Evolutionary conservation across 2,329 filamentous ascomycete species (phyloP).

Genomic region (Hymenoscyphus fructigenus): DNA sequence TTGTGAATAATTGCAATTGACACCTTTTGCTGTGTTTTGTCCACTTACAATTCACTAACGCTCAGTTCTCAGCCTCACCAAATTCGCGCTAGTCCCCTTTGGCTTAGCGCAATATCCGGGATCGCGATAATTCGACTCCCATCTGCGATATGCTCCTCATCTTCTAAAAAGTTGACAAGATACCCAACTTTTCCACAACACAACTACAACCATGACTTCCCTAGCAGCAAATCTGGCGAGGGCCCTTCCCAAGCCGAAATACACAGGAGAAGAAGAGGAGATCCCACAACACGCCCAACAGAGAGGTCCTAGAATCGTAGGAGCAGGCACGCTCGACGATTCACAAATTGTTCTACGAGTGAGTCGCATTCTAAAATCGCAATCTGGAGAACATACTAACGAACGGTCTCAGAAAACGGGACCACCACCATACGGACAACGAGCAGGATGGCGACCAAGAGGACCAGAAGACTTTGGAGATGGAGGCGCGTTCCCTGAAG

Average conservation of each 20-base stretch:
- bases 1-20: neutral
- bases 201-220: constrained; percentile 55
- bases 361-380: constrained; percentile 26
- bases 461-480: constrained; percentile 90
- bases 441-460: constrained; percentile 87
- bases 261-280: constrained; percentile 87
- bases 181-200: constrained; percentile 11
- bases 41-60: neutral
- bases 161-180: constrained; percentile 15
- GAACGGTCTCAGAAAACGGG: constrained; percentile 61
- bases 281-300: constrained; percentile 68
- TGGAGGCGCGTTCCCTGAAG: constrained; percentile 93
- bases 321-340: constrained; percentile 76
- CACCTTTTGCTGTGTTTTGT: neutral
- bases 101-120: constrained; percentile 11
- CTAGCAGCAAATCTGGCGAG: constrained; percentile 71
- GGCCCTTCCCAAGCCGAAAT: constrained; percentile 85
- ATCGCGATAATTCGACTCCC: constrained; percentile 22
- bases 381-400: constrained; percentile 20
- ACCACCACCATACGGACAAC: constrained; percentile 83
- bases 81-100: constrained; percentile 16
- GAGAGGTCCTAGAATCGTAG: constrained; percentile 79
- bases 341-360: constrained; percentile 80
- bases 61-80: neutral
- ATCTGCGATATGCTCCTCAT: constrained; percentile 18